These are phyloP conservation scores for Penicillium steckii DNA, from an alignment of 495 filamentous ascomycete genomes.

Conservation along the genomic window DNA sequence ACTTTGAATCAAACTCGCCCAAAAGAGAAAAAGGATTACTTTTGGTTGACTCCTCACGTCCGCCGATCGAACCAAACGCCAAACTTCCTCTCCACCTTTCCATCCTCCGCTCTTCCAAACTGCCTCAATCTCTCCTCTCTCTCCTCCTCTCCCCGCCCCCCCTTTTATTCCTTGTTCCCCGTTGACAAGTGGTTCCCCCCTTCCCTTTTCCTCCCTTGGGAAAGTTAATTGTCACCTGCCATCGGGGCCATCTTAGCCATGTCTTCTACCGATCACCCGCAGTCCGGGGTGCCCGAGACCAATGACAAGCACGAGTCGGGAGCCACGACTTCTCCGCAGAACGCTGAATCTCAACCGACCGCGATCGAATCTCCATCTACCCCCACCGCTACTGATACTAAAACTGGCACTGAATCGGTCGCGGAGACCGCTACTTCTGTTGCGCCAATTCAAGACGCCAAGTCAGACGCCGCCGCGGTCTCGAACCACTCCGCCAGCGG, in stretches of 20 bases:
- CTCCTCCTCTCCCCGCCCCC: constrained; percentile 3
- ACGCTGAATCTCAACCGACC: constrained; percentile 16
- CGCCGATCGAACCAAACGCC: too few species aligned
- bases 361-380: constrained; percentile 9
- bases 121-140: constrained; percentile 7
- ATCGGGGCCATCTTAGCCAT: constrained; percentile 19
- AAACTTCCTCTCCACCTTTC: neutral
- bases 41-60: constrained; percentile 28
- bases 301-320: constrained; percentile 19
- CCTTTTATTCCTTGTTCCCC: constrained; percentile 2
- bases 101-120: constrained; percentile 1
- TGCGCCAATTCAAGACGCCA: constrained; percentile 10
- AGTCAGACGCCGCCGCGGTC: constrained; percentile 18
- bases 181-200: constrained; percentile 7
- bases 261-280: constrained; percentile 28
- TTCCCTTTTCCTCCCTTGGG: neutral
- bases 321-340: constrained; percentile 26
- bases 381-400: too few species aligned
- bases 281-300: constrained; percentile 17
- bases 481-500: constrained; percentile 26
- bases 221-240: constrained; percentile 17
- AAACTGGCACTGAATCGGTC: constrained; percentile 7
- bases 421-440: constrained; percentile 13
- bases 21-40: constrained; percentile 17
- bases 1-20: neutral